Base-by-base conservation (phyloP, 176 grass and related monocot genomes). In the Oryza meyeriana region DNA sequence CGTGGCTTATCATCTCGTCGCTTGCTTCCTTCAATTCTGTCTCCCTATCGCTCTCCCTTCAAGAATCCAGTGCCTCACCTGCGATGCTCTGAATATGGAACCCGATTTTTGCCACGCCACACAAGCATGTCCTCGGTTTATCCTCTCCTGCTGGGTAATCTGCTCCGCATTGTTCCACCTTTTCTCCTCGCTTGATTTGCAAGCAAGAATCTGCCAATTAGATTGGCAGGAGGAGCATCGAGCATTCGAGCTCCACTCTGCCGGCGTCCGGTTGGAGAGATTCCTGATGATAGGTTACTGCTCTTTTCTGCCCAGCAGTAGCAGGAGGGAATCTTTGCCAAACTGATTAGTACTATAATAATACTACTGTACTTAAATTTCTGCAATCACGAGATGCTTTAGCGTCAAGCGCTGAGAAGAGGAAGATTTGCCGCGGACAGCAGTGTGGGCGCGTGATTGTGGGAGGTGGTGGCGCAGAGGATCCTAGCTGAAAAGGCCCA, bases 91-190 rank as follows among this genome's bases (percentile, higher is more conserved):
- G 52, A 24, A 22, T 22, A 58, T 22, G 52, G 52, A 58, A 58
- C 52, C 10, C 22, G 52, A 3, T 75, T 73, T 2, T 55, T 25
- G 42, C 28, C 5, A 16, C 66, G 1, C 35, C 68, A 63, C 78
- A 44, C 29, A 55, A n/a, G 1, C 74, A 85, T 72, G 79, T 85
- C 29, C 83, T 62, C 28, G 74, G 83, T 85, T 85, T 85, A 85
- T 85, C 66, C 83, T 28, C 67, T 59, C 22, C 27, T 71, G 81
- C 72, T 72, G 64, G 36, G 32, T 62, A 14, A 12, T 32, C 20
- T 27, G 8, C 52, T 14, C 28, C 18, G 52, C 55, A 57, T 61
- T 83, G 40, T 74, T 48, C 80, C 17, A 6, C 10, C 14, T 26
- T 35, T 48, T 12, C 4, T 26, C 6, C n/a, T 18, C 22, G 62